Evolutionary conservation across 345 rosid genomes (phyloP).

Genomic region (Punica granatum): DNA sequence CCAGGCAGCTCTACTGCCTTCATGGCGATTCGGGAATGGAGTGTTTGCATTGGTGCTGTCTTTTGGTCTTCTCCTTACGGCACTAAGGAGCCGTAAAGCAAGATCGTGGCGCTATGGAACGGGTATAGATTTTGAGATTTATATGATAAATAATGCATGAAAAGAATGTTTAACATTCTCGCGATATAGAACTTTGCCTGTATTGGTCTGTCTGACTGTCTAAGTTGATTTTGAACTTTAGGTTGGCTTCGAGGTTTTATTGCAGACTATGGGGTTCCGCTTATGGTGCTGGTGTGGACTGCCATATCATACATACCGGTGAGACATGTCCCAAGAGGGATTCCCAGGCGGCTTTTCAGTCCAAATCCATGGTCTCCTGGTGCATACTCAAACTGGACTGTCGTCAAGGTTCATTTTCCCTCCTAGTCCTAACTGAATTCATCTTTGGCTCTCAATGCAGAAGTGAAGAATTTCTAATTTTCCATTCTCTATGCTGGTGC

Average conservation of each 20-base stretch:
- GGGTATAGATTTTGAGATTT: constrained; percentile 21
- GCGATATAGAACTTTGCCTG: not conserved
- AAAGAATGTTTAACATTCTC: not conserved
- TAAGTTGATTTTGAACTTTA: constrained; percentile 8
- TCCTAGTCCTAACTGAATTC: not conserved
- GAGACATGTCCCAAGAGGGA: constrained; percentile 45
- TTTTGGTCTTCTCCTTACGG: constrained; percentile 52
- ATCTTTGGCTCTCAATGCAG: not conserved
- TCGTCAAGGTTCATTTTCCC: constrained; percentile 32
- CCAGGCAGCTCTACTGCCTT: constrained; percentile 29
- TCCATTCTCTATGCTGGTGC: constrained; percentile 12
- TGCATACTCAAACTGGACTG: constrained; percentile 57
- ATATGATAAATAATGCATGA: constrained; percentile 1
- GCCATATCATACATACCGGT: constrained; percentile 49
- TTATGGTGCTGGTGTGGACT: constrained; percentile 58
- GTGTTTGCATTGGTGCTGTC: constrained; percentile 58
- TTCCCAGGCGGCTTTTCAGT: constrained; percentile 54
- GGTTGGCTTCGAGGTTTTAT: constrained; percentile 52
- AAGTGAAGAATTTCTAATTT: not conserved
- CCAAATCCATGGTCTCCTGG: constrained; percentile 68
- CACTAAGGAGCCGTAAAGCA: constrained; percentile 54
- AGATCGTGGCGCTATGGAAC: constrained; percentile 55
- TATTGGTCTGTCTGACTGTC: not conserved
- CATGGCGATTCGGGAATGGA: constrained; percentile 61
- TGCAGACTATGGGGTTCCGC: constrained; percentile 55